Conservation (phyloP, 371 early-diverging fungal species). For the Vairimorpha apis region DNA sequence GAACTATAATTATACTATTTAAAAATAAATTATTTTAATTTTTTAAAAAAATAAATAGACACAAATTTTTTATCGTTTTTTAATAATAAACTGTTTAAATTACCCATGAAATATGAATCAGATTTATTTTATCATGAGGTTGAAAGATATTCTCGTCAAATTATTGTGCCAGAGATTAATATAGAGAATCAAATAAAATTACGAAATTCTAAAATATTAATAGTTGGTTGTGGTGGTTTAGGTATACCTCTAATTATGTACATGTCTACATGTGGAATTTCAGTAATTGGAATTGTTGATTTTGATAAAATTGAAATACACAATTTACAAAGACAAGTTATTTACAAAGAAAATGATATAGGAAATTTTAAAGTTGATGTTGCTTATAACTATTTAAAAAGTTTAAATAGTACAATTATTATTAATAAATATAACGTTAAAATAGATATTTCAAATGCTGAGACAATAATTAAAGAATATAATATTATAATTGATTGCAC, state of each 20-base stretch:
- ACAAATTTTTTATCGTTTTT: too few relatives aligned
- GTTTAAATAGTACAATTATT: slow-evolving; percentile 27
- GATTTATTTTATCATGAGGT: slow-evolving; percentile 67
- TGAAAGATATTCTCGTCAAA: slow-evolving; percentile 79
- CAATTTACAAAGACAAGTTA: slow-evolving; percentile 89
- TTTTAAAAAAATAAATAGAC: too few relatives aligned
- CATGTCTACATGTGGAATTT: slow-evolving; percentile 81
- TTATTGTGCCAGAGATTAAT: slow-evolving; percentile 77
- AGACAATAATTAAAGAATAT: slow-evolving; percentile 65
- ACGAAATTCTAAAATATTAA: slow-evolving; percentile 69
- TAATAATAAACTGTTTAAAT: background rate
- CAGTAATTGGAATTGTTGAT: slow-evolving; percentile 82
- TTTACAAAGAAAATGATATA: slow-evolving; percentile 71
- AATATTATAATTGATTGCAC: slow-evolving; percentile 87
- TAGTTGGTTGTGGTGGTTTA: slow-evolving; percentile 92
- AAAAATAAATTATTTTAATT: too few relatives aligned
- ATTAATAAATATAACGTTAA: slow-evolving; percentile 23
- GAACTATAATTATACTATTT: too few relatives aligned
- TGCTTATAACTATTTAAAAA: slow-evolving; percentile 66
- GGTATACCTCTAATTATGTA: slow-evolving; percentile 82
- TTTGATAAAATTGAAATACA: slow-evolving; percentile 81
- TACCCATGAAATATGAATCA: slow-evolving; percentile 35
- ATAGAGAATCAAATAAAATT: slow-evolving; percentile 73
- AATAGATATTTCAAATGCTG: slow-evolving; percentile 28
- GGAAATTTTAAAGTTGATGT: slow-evolving; percentile 73